Conservation (phyloP, 1,284 basidiomycete species). For the Rhodotorula sp. region DNA sequence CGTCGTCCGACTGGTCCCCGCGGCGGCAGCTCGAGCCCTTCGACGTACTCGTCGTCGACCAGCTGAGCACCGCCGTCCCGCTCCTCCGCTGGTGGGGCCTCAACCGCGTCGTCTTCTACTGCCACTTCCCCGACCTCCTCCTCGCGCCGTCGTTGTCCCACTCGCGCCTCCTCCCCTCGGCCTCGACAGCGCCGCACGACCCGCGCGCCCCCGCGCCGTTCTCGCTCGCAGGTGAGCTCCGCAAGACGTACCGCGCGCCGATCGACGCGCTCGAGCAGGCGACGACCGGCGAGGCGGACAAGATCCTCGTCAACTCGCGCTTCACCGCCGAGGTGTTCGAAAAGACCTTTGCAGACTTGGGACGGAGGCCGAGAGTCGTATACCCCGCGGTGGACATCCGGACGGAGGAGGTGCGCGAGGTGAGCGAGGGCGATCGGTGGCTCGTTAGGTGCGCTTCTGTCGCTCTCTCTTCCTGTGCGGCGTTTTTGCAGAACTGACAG, state of each 20-base stretch:
- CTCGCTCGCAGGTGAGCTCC: constrained; percentile 57
- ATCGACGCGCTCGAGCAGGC: constrained; percentile 88
- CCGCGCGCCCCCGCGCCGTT: constrained; percentile 14
- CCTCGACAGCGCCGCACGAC: constrained; percentile 8
- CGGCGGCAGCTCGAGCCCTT: constrained; percentile 45
- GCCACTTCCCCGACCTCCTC: constrained; percentile 94
- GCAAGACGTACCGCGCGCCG: constrained; percentile 77
- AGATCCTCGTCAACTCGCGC: constrained; percentile 86
- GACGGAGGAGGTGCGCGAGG: constrained; percentile 7
- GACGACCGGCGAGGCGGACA: constrained; percentile 90
- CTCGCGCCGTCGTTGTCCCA: constrained; percentile 53
- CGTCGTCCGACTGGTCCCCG: constrained; percentile 37
- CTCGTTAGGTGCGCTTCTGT: constrained; percentile 17
- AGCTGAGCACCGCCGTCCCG: constrained; percentile 87
- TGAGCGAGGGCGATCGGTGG: constrained; percentile 26
- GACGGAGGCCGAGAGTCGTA: constrained; percentile 68
- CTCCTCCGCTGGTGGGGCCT: constrained; percentile 68
- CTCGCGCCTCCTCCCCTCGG: neutral
- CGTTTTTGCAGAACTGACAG: too few species aligned
- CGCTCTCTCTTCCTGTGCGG: too few species aligned
- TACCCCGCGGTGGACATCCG: constrained; percentile 62
- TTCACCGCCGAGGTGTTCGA: constrained; percentile 83
- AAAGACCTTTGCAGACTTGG: constrained; percentile 71
- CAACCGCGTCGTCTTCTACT: constrained; percentile 90
- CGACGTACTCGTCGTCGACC: constrained; percentile 93